These are phyloP conservation scores for Casuarina equisetifolia DNA, from an alignment of 306 rosid genomes.

Conservation along the genomic window DNA sequence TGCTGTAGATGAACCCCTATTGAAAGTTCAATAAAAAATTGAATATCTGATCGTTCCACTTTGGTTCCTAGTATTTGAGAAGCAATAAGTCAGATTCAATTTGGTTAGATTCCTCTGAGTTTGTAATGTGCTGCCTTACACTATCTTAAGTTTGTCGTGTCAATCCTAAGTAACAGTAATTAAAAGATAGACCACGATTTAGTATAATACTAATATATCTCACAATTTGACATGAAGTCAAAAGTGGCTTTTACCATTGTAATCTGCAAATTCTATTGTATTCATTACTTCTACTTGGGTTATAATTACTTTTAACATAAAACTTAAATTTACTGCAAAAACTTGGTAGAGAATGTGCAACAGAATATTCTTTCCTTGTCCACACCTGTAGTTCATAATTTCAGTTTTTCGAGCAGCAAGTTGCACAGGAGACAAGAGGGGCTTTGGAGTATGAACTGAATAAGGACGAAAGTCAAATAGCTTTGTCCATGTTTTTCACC, in stretches of 20 bases:
- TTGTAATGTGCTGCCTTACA: not conserved
- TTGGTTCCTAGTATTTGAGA: not conserved
- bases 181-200: too few relatives aligned
- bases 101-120: not conserved
- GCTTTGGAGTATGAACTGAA: not conserved
- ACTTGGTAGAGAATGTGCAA: not conserved
- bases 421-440: not conserved
- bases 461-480: too few relatives aligned
- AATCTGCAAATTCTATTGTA: not conserved
- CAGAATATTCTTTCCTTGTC: not conserved
- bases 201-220: too few relatives aligned
- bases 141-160: not conserved
- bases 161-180: too few relatives aligned
- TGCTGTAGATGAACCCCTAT: not conserved
- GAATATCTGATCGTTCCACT: not conserved
- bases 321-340: not conserved
- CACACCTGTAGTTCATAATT: too few relatives aligned
- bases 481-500: not conserved
- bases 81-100: not conserved
- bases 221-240: too few relatives aligned
- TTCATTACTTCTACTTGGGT: not conserved
- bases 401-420: not conserved
- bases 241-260: too few relatives aligned
- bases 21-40: not conserved
- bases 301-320: not conserved